Conservation (phyloP, 2,329 filamentous ascomycete genomes). For the Ophiocordyceps robertsii region DNA sequence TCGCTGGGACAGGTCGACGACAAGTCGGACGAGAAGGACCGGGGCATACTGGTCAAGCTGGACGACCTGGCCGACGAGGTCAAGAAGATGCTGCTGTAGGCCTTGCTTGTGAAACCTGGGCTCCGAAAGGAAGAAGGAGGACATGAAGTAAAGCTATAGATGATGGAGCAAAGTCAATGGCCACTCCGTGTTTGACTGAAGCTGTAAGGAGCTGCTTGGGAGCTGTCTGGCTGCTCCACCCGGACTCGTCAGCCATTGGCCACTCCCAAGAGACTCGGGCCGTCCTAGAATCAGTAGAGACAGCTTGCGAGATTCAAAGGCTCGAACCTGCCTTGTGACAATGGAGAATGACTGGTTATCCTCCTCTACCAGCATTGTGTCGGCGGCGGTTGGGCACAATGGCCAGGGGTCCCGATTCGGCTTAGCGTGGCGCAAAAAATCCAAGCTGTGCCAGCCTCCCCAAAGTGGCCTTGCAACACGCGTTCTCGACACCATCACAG, state of each 20-base stretch:
- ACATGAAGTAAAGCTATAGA: not conserved
- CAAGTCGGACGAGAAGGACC: conserved; percentile 80
- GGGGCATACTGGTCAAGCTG: conserved; percentile 57
- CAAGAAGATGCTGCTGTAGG: conserved; percentile 19
- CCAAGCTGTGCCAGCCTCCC: conserved; percentile 22
- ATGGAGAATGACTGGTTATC: not conserved
- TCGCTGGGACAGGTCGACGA: conserved; percentile 58
- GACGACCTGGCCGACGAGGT: conserved; percentile 51
- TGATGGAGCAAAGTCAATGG: not conserved
- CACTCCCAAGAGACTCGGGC: too few relatives aligned
- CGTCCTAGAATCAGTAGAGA: too few relatives aligned
- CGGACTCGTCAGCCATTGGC: too few relatives aligned
- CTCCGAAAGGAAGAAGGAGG: not conserved
- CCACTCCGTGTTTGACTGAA: too few relatives aligned
- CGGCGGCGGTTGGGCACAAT: not conserved
- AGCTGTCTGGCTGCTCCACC: too few relatives aligned
- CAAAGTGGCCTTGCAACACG: conserved; percentile 6
- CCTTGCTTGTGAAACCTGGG: not conserved
- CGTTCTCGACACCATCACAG: not conserved
- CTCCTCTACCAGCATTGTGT: too few relatives aligned
- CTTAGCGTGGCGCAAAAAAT: conserved; percentile 19
- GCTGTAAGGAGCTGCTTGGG: too few relatives aligned
- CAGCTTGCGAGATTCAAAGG: too few relatives aligned
- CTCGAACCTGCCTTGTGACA: not conserved
- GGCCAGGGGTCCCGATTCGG: not conserved